Base-by-base conservation (phyloP, 305 asterid genomes). In the Ilex paraguariensis region DNA sequence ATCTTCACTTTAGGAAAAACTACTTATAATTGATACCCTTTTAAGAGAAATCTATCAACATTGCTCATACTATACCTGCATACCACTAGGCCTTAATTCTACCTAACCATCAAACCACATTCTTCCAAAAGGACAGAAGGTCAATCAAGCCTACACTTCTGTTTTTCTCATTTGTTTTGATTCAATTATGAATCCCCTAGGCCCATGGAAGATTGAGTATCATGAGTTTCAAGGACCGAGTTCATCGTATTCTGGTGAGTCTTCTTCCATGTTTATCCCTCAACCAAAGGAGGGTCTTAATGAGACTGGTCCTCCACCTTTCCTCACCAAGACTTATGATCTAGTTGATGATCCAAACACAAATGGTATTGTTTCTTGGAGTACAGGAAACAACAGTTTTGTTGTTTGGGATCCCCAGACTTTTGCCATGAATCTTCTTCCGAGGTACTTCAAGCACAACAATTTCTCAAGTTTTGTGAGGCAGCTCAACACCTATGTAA, bases 401-500 rank as follows among this genome's bases (percentile, higher is more conserved):
- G 57, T 54, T n/a, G 57, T 54, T 0, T 42, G 63, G 63, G 63
- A 59, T 36, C 63, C 63, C 14, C 52, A 39, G 0, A 28, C n/a
- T 8, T 59, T 59, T 40, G 28, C 63, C 13, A 59, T 2, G 13
- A 39, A 15, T 59, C 15, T 59, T 36, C 63, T 59, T 10, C 63
- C 63, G 0, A 59, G 50, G 33, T 40, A 59, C 63, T 59, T 59
- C 63, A 59, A 59, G 63, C 63, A 59, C 52, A 59, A 59, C 32
- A 59, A 59, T 59, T 59, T 59, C 63, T 59, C 63, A 15, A 59
- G 63, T 12, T 59, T 59, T 39, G 63, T 59, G 32, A 59, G 63
- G 63, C 63, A 59, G 52, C 63, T 59, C n/a, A 59, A 59, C 5
- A 59, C 63, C n/a, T 59, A 59, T 40, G 63, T 59, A 28, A 21